phyloP scores from a whole-genome alignment of 2,329 filamentous ascomycete genomes.

The Trichoderma arundinaceum region DNA sequence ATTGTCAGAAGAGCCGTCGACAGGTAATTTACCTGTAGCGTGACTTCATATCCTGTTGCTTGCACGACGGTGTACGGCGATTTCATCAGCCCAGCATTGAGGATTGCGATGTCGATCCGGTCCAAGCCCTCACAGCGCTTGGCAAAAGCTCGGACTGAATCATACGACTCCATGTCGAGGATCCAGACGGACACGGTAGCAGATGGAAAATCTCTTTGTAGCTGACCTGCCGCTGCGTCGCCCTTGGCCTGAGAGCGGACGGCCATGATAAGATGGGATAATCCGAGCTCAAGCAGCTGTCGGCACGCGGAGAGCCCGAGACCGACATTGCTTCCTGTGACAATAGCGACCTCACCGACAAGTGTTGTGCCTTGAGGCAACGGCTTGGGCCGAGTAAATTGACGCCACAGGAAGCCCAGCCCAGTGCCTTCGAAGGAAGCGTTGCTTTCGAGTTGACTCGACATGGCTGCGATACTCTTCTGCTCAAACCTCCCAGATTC shows the following conservation, averaged over 20 bases:
- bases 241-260: conserved; percentile 43
- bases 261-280: conserved; percentile 45
- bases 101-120: neutral
- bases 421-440: neutral
- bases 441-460: conserved; percentile 5
- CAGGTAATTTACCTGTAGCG: conserved; percentile 16
- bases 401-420: conserved; percentile 5
- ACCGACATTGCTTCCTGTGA: conserved; percentile 47
- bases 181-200: conserved; percentile 25
- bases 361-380: neutral
- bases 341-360: conserved; percentile 37
- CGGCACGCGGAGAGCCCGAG: conserved; percentile 44
- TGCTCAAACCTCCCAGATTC: neutral
- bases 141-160: neutral
- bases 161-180: conserved; percentile 8
- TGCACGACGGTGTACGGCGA: neutral
- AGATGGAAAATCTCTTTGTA: conserved; percentile 38
- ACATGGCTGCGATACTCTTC: neutral
- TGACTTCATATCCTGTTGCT: neutral
- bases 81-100: conserved; percentile 7
- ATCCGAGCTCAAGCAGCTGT: conserved; percentile 43
- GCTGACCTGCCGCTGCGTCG: conserved; percentile 36
- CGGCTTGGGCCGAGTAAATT: conserved; percentile 4
- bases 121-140: neutral
- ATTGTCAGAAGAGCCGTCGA: conserved; percentile 9